Evolutionary conservation across 1,139 yeast genomes (phyloP), one percentile per base, ranked within the genome.

Genomic region (Geotrichum bryndzae): DNA sequence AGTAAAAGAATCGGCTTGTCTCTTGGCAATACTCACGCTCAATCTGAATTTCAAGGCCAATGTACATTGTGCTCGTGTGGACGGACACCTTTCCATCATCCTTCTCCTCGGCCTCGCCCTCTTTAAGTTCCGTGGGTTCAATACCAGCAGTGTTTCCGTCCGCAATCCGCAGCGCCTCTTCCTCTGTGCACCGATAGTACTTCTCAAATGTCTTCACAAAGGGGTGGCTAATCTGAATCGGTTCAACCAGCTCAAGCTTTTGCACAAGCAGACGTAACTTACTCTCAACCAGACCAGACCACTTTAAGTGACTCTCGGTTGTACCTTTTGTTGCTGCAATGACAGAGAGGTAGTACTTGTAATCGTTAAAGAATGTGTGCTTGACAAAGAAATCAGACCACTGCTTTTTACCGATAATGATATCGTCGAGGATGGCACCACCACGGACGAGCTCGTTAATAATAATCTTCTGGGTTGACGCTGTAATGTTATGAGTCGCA

Each of bases 281-380:
- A 69, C 96, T 87, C 73, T 94, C 98, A 8, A 94, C 95, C 78
- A 92, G 79, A 15, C 99, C 99, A 66, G 90, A 84, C 94, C 95
- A 95, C 69, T 87, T 87, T 60, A 86, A 75, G 69, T 94, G 97
- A 61, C 90, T 91, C 71, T 91, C 97, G 60, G 83, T 82, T 1
- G 81, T 76, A 7, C 87, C 87, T 64, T 79, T 80, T 0, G 97
- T 88, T 0, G 89, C 86, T 0, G 92, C 95, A 59, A 89, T 85
- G 5, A 94, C 80, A 54, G 96, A 88, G 56, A 95, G 75, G 71
- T 94, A 94, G 73, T 90, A 90, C 73, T 90, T 92, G 77, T 94
- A 92, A 64, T 81, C 82, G 71, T 80, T 82, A 76, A 94, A 95
- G 71, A 90, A 94, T 55, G 85, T 84, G 73, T 92, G 97, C 68